phyloP scores from a whole-genome alignment of 108 stramenopile genomes.

The Nitzschia sp. region DNA sequence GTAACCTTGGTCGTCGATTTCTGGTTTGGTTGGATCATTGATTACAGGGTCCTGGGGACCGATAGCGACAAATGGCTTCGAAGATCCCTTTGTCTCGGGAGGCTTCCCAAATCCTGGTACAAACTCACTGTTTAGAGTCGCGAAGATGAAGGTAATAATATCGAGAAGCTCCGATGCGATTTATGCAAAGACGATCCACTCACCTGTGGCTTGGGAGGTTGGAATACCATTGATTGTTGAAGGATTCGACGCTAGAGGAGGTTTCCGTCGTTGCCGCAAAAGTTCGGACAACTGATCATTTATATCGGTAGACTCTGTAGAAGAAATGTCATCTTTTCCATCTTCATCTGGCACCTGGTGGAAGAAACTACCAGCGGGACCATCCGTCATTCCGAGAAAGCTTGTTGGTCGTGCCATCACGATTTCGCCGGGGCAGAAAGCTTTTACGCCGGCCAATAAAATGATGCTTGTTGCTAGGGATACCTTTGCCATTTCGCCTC shows the following conservation, averaged over 20 bases:
- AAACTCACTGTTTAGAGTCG: no score
- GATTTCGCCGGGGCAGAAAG: not conserved
- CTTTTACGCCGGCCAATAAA: not conserved
- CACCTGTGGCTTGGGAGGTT: slow-evolving; percentile 17
- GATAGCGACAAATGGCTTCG: slow-evolving; percentile 67
- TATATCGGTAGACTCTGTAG: slow-evolving; percentile 3
- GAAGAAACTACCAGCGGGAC: slow-evolving; percentile 58
- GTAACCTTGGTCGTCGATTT: slow-evolving; percentile 87
- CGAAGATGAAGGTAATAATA: no score
- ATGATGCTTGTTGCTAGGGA: not conserved
- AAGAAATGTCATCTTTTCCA: slow-evolving; percentile 20
- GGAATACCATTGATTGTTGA: slow-evolving; percentile 58
- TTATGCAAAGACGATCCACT: no score
- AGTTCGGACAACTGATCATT: slow-evolving; percentile 33
- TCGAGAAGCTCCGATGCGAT: no score
- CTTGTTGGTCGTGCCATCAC: not conserved
- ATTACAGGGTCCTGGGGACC: slow-evolving; percentile 36
- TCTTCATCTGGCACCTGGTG: slow-evolving; percentile 48
- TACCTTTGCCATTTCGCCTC: not conserved
- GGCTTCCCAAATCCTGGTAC: slow-evolving; percentile 32
- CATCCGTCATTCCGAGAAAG: not conserved
- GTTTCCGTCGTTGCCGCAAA: slow-evolving; percentile 26
- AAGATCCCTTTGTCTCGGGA: not conserved
- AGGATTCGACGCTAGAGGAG: slow-evolving; percentile 32
- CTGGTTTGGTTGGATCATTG: slow-evolving; percentile 79